phyloP scores from a whole-genome alignment of 129 eudicot genomes.

The Flaveria robusta region DNA sequence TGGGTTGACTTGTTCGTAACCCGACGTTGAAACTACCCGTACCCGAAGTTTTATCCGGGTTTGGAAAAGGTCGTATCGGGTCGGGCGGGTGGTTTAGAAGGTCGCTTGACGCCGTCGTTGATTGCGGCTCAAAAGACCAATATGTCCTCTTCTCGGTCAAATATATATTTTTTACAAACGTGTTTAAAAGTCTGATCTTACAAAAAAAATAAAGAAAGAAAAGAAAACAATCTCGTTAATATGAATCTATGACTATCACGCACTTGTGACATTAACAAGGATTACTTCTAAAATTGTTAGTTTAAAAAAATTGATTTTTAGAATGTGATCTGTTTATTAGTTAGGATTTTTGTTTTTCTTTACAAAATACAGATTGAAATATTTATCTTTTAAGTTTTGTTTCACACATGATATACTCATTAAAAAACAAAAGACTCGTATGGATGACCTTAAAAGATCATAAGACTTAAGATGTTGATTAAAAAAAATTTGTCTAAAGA shows the following conservation, averaged over 20 bases:
- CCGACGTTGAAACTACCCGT: conserved; percentile 33
- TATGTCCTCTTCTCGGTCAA: not conserved
- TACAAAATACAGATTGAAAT: not conserved
- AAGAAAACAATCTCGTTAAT: too few relatives aligned
- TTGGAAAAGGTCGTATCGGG: conserved; percentile 21
- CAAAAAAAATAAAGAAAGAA: too few relatives aligned
- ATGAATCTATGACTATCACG: too few relatives aligned
- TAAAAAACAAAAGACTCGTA: not conserved
- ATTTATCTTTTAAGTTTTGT: not conserved
- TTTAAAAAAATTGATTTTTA: too few relatives aligned
- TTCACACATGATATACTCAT: not conserved
- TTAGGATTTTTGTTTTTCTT: not conserved
- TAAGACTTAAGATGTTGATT: too few relatives aligned
- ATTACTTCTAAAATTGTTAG: too few relatives aligned
- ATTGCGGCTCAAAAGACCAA: conserved; percentile 10
- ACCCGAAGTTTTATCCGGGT: conserved; percentile 18
- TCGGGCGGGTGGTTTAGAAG: conserved; percentile 28
- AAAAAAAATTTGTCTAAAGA: too few relatives aligned
- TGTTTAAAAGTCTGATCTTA: too few relatives aligned
- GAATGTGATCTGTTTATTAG: not conserved
- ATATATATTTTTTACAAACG: too few relatives aligned
- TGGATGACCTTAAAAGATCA: too few relatives aligned
- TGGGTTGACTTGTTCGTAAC: conserved; percentile 34
- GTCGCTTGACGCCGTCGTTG: conserved; percentile 32
- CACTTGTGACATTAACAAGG: too few relatives aligned